Conservation (phyloP, 768 basidiomycete species). For the Lyophyllum atratum region DNA sequence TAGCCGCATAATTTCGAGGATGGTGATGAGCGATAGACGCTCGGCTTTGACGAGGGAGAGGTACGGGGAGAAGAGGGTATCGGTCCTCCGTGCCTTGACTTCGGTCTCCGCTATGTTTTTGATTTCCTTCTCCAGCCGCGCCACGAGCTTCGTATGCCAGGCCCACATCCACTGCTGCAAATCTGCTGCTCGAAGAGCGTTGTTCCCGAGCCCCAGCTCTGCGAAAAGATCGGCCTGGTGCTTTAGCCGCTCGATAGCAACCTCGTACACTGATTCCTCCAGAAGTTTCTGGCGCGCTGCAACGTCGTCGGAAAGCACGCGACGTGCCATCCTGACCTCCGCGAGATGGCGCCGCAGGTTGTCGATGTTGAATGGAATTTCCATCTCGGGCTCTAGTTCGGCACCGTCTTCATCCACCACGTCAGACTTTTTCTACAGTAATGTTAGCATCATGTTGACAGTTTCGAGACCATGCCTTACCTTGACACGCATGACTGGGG, state of each 20-base stretch:
- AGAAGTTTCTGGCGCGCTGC: slow-evolving; percentile 76
- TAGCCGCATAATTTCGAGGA: slow-evolving; percentile 85
- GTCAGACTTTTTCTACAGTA: neutral
- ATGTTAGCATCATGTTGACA: neutral
- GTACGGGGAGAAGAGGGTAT: slow-evolving; percentile 59
- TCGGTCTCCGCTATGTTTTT: slow-evolving; percentile 43
- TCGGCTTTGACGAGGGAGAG: slow-evolving; percentile 73
- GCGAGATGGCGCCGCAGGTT: slow-evolving; percentile 71
- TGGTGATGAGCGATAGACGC: slow-evolving; percentile 84
- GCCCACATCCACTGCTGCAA: slow-evolving; percentile 84
- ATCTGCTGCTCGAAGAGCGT: slow-evolving; percentile 45
- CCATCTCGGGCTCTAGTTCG: slow-evolving; percentile 20
- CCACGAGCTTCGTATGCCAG: slow-evolving; percentile 71
- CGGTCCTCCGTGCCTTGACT: neutral
- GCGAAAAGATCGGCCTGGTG: slow-evolving; percentile 62
- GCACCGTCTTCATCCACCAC: slow-evolving; percentile 17
- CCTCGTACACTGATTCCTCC: slow-evolving; percentile 85
- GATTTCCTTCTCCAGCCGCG: slow-evolving; percentile 53
- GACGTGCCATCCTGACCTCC: slow-evolving; percentile 61
- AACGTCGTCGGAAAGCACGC: slow-evolving; percentile 66
- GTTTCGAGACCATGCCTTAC: slow-evolving; percentile 19
- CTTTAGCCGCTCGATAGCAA: slow-evolving; percentile 70
- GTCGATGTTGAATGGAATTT: slow-evolving; percentile 76
- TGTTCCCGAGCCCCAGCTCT: slow-evolving; percentile 54
- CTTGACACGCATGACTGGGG: slow-evolving; percentile 52